phyloP scores from a whole-genome alignment of 2,329 filamentous ascomycete species.

The Hymenoscyphus repandus region DNA sequence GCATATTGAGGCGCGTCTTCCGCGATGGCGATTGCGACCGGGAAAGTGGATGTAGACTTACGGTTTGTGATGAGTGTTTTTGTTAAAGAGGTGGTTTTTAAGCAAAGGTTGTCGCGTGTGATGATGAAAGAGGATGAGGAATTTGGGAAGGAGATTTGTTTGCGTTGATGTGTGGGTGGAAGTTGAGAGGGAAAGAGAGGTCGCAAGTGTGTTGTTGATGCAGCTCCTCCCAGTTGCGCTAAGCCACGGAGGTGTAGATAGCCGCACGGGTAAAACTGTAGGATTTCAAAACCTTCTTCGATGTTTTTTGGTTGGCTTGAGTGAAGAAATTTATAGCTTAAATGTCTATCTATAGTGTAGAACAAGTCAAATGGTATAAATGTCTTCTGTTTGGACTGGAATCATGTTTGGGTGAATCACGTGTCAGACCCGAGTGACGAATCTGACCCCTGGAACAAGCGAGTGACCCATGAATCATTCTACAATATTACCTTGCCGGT shows the following conservation, averaged over 20 bases:
- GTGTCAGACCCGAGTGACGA: too few species aligned
- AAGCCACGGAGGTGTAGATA: conserved; percentile 11
- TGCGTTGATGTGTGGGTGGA: conserved; percentile 19
- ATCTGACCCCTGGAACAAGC: too few species aligned
- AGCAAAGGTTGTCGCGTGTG: conserved; percentile 14
- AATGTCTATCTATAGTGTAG: background rate
- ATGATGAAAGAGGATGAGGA: conserved; percentile 5
- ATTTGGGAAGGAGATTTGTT: conserved; percentile 10
- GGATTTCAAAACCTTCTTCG: conserved; percentile 9
- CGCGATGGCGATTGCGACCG: conserved; percentile 15
- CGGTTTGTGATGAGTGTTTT: conserved; percentile 10
- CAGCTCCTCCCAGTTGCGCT: conserved; percentile 12
- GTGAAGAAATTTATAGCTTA: background rate
- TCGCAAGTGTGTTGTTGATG: conserved; percentile 22
- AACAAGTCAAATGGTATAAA: too few species aligned
- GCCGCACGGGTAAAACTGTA: conserved; percentile 19
- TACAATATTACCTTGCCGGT: too few species aligned
- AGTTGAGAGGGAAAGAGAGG: conserved; percentile 12
- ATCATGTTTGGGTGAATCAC: too few species aligned
- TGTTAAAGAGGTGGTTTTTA: background rate
- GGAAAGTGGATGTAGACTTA: conserved; percentile 22
- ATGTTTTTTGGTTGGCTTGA: conserved; percentile 3
- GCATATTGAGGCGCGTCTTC: conserved; percentile 24
- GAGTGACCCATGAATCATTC: too few species aligned
- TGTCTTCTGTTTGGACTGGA: too few species aligned